phyloP scores from a whole-genome alignment of 257 asterid species.

The Oldenlandia corymbosa region DNA sequence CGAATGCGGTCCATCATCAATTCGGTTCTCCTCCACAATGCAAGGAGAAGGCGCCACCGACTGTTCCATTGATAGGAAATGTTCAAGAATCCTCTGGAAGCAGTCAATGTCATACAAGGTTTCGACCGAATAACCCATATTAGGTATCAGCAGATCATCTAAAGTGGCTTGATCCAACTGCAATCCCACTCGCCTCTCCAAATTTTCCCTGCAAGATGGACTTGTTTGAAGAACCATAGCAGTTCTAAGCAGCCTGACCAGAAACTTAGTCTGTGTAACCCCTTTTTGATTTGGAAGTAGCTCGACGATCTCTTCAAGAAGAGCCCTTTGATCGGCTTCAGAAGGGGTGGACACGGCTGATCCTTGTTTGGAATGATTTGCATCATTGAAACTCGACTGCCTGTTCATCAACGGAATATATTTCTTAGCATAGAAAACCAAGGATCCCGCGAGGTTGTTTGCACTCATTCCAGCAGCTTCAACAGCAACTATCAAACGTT shows the following conservation, averaged over 20 bases:
- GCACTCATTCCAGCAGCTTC: conserved; percentile 63
- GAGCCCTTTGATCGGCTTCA: conserved; percentile 68
- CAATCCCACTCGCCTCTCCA: conserved; percentile 73
- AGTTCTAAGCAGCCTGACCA: conserved; percentile 60
- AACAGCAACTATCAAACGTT: conserved; percentile 61
- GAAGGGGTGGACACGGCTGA: conserved; percentile 61
- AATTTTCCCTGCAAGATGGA: conserved; percentile 54
- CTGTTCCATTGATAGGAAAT: conserved; percentile 60
- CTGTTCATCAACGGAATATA: conserved; percentile 73
- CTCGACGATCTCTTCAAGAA: conserved; percentile 77
- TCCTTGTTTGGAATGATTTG: conserved; percentile 31
- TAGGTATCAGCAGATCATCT: conserved; percentile 73
- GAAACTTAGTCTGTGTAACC: conserved; percentile 59
- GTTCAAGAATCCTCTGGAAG: conserved; percentile 86
- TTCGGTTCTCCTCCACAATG: conserved; percentile 52
- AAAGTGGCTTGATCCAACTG: conserved; percentile 68
- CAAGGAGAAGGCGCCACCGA: conserved; percentile 54
- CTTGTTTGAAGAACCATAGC: conserved; percentile 65
- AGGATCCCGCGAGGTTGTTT: conserved; percentile 57
- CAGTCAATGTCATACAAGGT: conserved; percentile 75
- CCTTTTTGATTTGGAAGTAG: conserved; percentile 57
- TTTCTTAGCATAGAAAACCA: conserved; percentile 69
- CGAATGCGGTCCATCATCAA: conserved; percentile 32
- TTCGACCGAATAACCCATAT: conserved; percentile 53
- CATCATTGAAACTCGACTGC: conserved; percentile 61